A percentile compares a stretch with the other conserved stretches of the same genome.
Conservation (phyloP, 2,329 filamentous ascomycete species). For the Pyrenochaeta sp. region DNA sequence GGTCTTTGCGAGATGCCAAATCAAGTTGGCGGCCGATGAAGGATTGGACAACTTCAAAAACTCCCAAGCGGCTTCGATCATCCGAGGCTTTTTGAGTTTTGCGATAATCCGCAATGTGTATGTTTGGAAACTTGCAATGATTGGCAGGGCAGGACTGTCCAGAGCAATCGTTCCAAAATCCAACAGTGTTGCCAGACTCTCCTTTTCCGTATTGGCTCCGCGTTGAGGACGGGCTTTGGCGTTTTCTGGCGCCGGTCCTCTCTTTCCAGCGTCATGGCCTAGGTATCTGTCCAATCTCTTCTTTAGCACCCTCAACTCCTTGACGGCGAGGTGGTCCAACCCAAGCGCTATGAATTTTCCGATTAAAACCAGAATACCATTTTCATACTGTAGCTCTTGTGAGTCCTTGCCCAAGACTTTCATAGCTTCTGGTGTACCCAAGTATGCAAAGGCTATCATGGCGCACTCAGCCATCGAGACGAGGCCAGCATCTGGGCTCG, state of each 20-base stretch:
- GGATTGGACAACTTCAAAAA: slow-evolving; percentile 62
- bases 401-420: slow-evolving; percentile 62
- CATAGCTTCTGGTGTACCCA: slow-evolving; percentile 65
- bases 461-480: slow-evolving; percentile 73
- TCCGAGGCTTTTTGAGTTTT: slow-evolving; percentile 65
- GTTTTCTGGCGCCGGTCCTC: not conserved
- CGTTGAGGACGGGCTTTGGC: slow-evolving; percentile 38
- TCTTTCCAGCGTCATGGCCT: slow-evolving; percentile 12
- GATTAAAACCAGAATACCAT: slow-evolving; percentile 74
- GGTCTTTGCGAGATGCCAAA: slow-evolving; percentile 59
- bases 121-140: slow-evolving; percentile 71
- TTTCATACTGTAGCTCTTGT: slow-evolving; percentile 74
- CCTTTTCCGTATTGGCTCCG: slow-evolving; percentile 41
- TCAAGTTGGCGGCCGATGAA: slow-evolving; percentile 67
- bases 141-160: slow-evolving; percentile 53
- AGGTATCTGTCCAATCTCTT: slow-evolving; percentile 62
- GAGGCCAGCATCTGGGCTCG: slow-evolving; percentile 45
- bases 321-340: slow-evolving; percentile 72
- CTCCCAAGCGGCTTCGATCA: slow-evolving; percentile 66
- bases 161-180: slow-evolving; percentile 62
- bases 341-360: slow-evolving; percentile 71
- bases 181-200: slow-evolving; percentile 68
- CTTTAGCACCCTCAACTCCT: slow-evolving; percentile 74
- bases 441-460: slow-evolving; percentile 70
- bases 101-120: slow-evolving; percentile 71